phyloP scores from a whole-genome alignment of 805 yeast genomes.

The Tetrapisispora arboricola region DNA sequence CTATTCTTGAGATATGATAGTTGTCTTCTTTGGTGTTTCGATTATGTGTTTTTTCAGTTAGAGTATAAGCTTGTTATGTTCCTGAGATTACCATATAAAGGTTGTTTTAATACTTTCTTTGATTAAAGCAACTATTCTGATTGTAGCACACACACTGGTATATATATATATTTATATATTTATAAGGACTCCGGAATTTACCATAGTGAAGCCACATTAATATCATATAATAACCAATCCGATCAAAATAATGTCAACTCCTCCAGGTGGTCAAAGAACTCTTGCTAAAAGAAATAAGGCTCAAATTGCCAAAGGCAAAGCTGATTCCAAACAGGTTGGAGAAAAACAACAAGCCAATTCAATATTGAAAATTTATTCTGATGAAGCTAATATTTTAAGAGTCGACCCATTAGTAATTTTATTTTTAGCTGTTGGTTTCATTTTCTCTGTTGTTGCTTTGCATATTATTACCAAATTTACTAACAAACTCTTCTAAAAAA shows the following conservation, averaged over 20 bases:
- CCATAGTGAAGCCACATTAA: not conserved
- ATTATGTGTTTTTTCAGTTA: too few species aligned
- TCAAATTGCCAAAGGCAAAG: slow-evolving; percentile 48
- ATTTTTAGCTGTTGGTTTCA: slow-evolving; percentile 89
- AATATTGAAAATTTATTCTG: slow-evolving; percentile 89
- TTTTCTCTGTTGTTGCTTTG: slow-evolving; percentile 82
- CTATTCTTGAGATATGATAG: too few species aligned
- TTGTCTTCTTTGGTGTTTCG: too few species aligned
- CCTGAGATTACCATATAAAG: too few species aligned
- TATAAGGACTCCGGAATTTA: too few species aligned
- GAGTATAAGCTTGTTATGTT: too few species aligned
- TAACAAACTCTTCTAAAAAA: slow-evolving; percentile 54
- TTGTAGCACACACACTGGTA: too few species aligned
- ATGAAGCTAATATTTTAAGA: slow-evolving; percentile 86
- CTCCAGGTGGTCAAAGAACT: slow-evolving; percentile 69
- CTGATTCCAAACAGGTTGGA: slow-evolving; percentile 42
- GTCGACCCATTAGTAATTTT: slow-evolving; percentile 91
- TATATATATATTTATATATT: too few species aligned
- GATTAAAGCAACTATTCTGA: too few species aligned
- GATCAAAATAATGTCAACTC: slow-evolving; percentile 2
- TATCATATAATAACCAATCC: too few species aligned
- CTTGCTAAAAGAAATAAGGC: slow-evolving; percentile 71
- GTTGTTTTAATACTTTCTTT: too few species aligned
- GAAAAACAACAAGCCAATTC: slow-evolving; percentile 94
- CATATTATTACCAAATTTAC: slow-evolving; percentile 89